Percentiles rank a stretch among this genome's conserved stretches.
Evolutionary conservation across 352 stramenopile genomes (phyloP).

Genomic region (Pythium pyrilobum): DNA sequence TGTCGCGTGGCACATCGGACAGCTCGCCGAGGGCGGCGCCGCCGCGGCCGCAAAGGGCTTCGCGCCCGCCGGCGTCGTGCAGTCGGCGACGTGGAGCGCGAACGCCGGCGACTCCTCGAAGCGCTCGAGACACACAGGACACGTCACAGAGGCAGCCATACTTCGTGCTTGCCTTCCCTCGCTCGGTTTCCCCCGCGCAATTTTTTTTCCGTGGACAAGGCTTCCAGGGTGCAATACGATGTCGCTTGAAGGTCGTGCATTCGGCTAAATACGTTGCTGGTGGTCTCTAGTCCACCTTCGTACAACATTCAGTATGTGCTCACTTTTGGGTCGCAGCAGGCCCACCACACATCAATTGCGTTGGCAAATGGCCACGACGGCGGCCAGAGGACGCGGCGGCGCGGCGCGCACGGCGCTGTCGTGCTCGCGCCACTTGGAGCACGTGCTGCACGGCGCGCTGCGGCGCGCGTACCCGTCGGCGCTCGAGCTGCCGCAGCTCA

Average conservation of each 20-base stretch:
- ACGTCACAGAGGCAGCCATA: constrained; percentile 25
- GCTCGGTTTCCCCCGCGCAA: not conserved
- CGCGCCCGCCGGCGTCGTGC: constrained; percentile 18
- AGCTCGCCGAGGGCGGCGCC: constrained; percentile 22
- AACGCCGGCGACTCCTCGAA: constrained; percentile 33
- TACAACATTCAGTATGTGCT: too few relatives aligned
- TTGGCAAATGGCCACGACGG: not conserved
- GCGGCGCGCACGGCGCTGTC: constrained; percentile 32
- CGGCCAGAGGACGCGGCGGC: not conserved
- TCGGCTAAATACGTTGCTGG: too few relatives aligned
- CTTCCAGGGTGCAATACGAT: too few relatives aligned
- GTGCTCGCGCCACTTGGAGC: constrained; percentile 43
- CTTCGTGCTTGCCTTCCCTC: not conserved
- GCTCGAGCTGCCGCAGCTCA: constrained; percentile 20
- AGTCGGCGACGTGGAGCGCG: constrained; percentile 51
- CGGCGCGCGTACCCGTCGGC: constrained; percentile 23
- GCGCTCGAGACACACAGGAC: constrained; percentile 42
- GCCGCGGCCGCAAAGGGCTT: not conserved
- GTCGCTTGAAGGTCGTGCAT: too few relatives aligned
- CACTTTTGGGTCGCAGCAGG: too few relatives aligned
- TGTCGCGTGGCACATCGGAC: constrained; percentile 55
- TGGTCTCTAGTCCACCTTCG: too few relatives aligned
- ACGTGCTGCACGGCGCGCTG: constrained; percentile 36
- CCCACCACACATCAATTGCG: not conserved
- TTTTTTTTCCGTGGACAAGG: too few relatives aligned